phyloP scores from a whole-genome alignment of 305 asterid genomes.

The Fraxinus ornus region DNA sequence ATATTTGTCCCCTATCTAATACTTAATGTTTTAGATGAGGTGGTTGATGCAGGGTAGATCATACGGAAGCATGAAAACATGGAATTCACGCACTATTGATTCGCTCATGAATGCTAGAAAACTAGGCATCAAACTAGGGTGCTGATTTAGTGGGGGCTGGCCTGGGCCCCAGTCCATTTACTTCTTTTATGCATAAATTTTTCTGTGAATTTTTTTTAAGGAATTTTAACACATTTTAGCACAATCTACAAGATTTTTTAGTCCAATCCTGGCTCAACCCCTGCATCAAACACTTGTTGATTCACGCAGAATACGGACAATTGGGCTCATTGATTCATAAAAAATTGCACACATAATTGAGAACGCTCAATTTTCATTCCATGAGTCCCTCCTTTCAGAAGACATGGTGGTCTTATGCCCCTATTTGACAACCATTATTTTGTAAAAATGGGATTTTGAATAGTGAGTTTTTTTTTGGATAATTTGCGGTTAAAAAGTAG shows the following conservation, averaged over 20 bases:
- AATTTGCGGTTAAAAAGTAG: neutral
- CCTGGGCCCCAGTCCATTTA: neutral
- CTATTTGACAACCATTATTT: neutral
- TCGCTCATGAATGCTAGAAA: neutral
- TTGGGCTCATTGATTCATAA: neutral
- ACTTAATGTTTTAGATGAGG: neutral
- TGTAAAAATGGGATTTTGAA: too few relatives aligned
- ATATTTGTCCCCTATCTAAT: neutral
- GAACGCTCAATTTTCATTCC: neutral
- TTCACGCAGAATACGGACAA: neutral
- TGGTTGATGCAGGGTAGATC: neutral
- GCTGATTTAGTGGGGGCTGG: neutral
- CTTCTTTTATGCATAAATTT: neutral
- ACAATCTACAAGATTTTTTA: neutral
- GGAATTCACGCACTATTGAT: neutral
- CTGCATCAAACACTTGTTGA: neutral
- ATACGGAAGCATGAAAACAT: neutral
- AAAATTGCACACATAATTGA: neutral
- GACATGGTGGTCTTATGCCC: neutral
- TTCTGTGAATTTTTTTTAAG: neutral
- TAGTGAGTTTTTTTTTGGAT: neutral
- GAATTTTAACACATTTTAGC: neutral
- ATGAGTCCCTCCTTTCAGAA: neutral
- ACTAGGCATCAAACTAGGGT: neutral
- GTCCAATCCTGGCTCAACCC: neutral